phyloP scores from a whole-genome alignment of 495 filamentous ascomycete genomes.

The Rhypophila decipiens region DNA sequence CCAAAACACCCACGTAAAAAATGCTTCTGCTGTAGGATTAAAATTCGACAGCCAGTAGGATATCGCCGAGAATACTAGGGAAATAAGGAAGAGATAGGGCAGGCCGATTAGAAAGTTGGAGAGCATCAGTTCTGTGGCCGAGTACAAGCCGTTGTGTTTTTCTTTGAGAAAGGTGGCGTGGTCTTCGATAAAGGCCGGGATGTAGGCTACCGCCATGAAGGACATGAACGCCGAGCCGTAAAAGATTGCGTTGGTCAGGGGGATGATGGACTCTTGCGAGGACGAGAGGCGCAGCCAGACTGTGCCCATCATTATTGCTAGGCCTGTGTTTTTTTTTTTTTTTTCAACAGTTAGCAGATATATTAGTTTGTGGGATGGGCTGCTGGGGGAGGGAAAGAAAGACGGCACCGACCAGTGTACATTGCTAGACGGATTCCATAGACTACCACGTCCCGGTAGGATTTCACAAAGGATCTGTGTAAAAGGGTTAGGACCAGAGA shows the following conservation, averaged over 20 bases:
- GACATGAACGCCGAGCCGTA: slow-evolving; percentile 79
- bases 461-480: slow-evolving; percentile 71
- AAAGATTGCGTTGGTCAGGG: slow-evolving; percentile 71
- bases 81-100: slow-evolving; percentile 71
- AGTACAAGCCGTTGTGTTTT: slow-evolving; percentile 74
- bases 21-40: slow-evolving; percentile 54
- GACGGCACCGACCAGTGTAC: slow-evolving; percentile 68
- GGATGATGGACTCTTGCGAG: slow-evolving; percentile 62
- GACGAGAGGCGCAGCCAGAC: slow-evolving; percentile 68
- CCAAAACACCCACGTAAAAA: slow-evolving; percentile 80
- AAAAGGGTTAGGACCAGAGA: slow-evolving; percentile 40
- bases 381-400: no score
- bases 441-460: slow-evolving; percentile 71
- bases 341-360: no score
- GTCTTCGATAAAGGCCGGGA: slow-evolving; percentile 78
- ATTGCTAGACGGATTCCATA: slow-evolving; percentile 78
- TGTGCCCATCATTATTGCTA: slow-evolving; percentile 84
- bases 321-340: no score
- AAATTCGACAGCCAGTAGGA: slow-evolving; percentile 79
- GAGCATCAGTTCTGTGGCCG: slow-evolving; percentile 61
- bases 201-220: slow-evolving; percentile 85
- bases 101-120: slow-evolving; percentile 78
- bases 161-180: slow-evolving; percentile 68
- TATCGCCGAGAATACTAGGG: slow-evolving; percentile 65
- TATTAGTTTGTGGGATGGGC: no score